Evolutionary conservation across 257 asterid species (phyloP).

Genomic region (Capsicum baccatum): DNA sequence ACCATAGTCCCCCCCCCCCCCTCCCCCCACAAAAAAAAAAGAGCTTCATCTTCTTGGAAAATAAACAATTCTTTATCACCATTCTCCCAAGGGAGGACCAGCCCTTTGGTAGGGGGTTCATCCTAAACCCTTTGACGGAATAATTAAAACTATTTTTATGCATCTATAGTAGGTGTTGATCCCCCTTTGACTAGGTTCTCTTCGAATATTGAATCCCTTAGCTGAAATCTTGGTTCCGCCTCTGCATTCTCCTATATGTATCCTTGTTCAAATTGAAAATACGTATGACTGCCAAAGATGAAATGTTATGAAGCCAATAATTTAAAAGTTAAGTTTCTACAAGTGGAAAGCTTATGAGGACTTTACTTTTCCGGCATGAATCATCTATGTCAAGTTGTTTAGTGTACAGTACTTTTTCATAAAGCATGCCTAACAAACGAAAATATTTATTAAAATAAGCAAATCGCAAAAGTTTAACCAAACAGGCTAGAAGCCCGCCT

Average conservation of each 20-base stretch:
- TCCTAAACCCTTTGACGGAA: no score
- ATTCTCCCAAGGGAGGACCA: background rate
- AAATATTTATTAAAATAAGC: background rate
- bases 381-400: background rate
- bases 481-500: background rate
- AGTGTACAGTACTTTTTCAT: background rate
- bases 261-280: background rate
- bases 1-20: background rate
- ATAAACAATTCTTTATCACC: background rate
- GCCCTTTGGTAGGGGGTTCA: no score
- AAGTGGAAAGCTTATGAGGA: slow-evolving; percentile 5
- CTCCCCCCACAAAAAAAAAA: background rate
- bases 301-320: background rate
- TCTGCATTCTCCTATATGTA: no score
- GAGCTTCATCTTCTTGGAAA: background rate
- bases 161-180: no score
- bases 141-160: no score
- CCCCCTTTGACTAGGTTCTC: no score
- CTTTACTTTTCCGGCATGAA: background rate
- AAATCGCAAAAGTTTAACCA: background rate
- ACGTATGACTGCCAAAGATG: background rate
- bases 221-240: no score
- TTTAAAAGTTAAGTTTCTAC: slow-evolving; percentile 6
- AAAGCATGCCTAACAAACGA: background rate
- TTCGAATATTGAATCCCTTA: no score